phyloP scores from a whole-genome alignment of 2,329 filamentous ascomycete species.

The Fusarium albidum region DNA sequence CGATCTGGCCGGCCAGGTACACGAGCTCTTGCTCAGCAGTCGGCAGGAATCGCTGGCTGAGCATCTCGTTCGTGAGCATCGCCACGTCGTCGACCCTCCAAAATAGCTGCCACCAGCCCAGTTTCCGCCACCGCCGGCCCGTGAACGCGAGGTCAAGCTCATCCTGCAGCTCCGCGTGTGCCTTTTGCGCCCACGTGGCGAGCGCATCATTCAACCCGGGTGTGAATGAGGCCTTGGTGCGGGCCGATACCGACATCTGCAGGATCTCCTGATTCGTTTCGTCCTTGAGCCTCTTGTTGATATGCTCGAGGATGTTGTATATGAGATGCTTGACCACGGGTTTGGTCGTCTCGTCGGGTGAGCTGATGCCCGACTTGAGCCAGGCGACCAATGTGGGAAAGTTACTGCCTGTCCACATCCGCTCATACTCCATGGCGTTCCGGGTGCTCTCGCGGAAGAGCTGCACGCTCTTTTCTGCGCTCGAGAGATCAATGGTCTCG shows the following conservation, averaged over 20 bases:
- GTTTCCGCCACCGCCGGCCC: constrained; percentile 78
- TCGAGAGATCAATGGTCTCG: constrained; percentile 68
- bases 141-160: constrained; percentile 81
- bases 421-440: constrained; percentile 77
- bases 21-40: constrained; percentile 83
- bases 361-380: constrained; percentile 61
- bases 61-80: constrained; percentile 81
- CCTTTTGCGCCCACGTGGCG: constrained; percentile 77
- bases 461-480: constrained; percentile 69
- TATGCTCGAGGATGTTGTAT: constrained; percentile 68
- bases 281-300: constrained; percentile 58
- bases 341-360: constrained; percentile 62
- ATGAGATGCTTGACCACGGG: constrained; percentile 73
- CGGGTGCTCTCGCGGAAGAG: constrained; percentile 74
- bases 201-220: constrained; percentile 65
- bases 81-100: constrained; percentile 94
- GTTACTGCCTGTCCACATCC: constrained; percentile 77
- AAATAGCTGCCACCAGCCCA: constrained; percentile 94
- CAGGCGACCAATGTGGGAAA: constrained; percentile 71
- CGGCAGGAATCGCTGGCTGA: constrained; percentile 79
- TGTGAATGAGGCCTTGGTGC: constrained; percentile 45
- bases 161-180: constrained; percentile 83
- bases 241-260: constrained; percentile 42
- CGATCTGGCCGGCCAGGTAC: constrained; percentile 80
- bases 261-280: constrained; percentile 50